phyloP scores from a whole-genome alignment of 2,329 filamentous ascomycete genomes.

The Trichophyton mentagrophytes region DNA sequence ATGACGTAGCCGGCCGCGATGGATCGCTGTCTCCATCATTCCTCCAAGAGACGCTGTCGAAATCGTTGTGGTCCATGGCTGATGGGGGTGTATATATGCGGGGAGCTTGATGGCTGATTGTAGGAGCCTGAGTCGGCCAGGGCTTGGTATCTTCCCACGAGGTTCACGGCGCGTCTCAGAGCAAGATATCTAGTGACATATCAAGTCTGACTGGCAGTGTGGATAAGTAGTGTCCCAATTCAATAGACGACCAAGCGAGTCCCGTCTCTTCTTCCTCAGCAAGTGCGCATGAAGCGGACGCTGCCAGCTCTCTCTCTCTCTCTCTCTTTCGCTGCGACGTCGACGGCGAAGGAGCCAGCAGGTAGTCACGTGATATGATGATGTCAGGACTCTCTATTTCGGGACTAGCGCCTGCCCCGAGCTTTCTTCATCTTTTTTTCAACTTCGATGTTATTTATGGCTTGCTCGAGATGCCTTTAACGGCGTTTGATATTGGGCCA shows the following conservation, averaged over 20 bases:
- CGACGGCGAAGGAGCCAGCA: neutral
- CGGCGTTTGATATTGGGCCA: neutral
- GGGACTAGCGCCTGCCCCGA: neutral
- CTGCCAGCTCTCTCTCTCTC: neutral
- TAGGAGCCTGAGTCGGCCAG: neutral
- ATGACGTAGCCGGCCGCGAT: conserved; percentile 30
- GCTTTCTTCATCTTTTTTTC: neutral
- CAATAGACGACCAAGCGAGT: neutral
- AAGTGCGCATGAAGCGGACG: neutral
- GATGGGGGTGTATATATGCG: neutral
- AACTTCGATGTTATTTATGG: neutral
- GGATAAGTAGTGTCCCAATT: neutral
- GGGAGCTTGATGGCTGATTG: neutral
- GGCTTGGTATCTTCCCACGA: neutral
- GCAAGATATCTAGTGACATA: neutral
- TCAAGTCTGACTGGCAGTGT: neutral
- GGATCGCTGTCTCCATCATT: conserved; percentile 44
- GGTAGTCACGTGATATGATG: neutral
- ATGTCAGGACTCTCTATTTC: neutral
- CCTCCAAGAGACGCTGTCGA: conserved; percentile 70
- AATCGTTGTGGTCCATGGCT: conserved; percentile 50
- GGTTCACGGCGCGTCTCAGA: neutral
- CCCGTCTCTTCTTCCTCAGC: neutral
- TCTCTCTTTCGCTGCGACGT: neutral
- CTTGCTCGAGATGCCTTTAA: too few relatives aligned